phyloP scores from a whole-genome alignment of 2,329 filamentous ascomycete genomes.

The Simplicillium sp. region DNA sequence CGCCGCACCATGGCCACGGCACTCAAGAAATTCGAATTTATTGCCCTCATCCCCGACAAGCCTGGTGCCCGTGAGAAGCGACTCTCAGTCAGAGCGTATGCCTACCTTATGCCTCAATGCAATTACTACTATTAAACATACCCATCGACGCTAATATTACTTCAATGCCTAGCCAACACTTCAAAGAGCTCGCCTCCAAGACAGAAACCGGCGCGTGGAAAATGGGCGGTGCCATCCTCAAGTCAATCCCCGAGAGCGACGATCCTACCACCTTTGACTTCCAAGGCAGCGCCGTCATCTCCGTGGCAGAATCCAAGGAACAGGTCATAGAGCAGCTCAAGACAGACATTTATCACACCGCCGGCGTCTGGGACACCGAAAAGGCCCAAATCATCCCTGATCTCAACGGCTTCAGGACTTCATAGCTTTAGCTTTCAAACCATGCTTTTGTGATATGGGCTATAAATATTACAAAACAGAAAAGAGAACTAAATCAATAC shows the following conservation, averaged over 20 bases:
- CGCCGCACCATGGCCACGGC: slow-evolving; percentile 18
- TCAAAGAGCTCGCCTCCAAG: slow-evolving; percentile 42
- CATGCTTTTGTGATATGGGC: too few species aligned
- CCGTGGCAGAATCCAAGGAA: slow-evolving; percentile 56
- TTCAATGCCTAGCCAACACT: slow-evolving; percentile 33
- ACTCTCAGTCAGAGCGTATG: slow-evolving; percentile 49
- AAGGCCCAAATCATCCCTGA: slow-evolving; percentile 42
- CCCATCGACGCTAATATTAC: background rate
- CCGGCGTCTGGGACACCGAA: slow-evolving; percentile 72
- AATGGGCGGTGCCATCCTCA: slow-evolving; percentile 62
- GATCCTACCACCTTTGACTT: slow-evolving; percentile 53
- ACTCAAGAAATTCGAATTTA: slow-evolving; percentile 48
- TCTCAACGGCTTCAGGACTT: slow-evolving; percentile 19
- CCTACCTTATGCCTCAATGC: slow-evolving; percentile 11
- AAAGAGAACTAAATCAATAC: too few species aligned
- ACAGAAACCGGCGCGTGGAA: slow-evolving; percentile 49
- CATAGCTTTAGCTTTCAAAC: background rate
- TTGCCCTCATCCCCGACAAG: slow-evolving; percentile 61
- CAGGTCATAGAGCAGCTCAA: slow-evolving; percentile 58
- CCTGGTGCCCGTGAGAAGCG: slow-evolving; percentile 50
- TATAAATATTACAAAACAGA: too few species aligned
- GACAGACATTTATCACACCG: slow-evolving; percentile 62
- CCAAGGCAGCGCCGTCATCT: slow-evolving; percentile 63
- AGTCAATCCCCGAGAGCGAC: slow-evolving; percentile 55
- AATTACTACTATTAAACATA: too few species aligned